Base-by-base conservation (phyloP, 352 stramenopile genomes). In the Globisporangium barbulae region DNA sequence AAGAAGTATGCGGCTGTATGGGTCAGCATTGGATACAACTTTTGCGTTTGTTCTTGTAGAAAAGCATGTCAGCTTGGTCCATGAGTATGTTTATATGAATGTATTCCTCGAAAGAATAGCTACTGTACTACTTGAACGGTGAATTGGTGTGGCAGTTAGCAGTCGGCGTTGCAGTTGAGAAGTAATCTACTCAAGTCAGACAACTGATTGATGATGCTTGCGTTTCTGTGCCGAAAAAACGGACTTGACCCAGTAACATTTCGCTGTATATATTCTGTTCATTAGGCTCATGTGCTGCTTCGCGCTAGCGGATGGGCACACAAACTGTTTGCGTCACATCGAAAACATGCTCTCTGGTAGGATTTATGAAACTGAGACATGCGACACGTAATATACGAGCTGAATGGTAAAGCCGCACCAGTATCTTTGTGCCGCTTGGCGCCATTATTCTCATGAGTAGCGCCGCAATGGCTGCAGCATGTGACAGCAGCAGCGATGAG, bases 401-500 rank as follows among this genome's bases (percentile, higher is more conserved):
- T 41, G 35, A 17, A 9, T 15, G 35, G 15, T 41, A 41, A 57
- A n/a, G 44, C 44, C 22, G 1, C 35, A 12, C 28, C 4, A 49
- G 31, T n/a, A 35, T 62, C 30, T 42, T 57, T 59, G 42, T 48
- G 42, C 5, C 42, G 42, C 19, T 48, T 48, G 13, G 19, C 12
- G 35, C 35, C 9, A 17, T 5, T 15, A 45, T 45, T 45, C 42
- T 53, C 10, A 44, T 42, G 5, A 21, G 25, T 30, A n/a, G 35
- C 33, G n/a, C n/a, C 33, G 48, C 45, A 5, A 50, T 53, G n/a
- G 13, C 33, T 41, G 1, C 35, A 33, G 5, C 54, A 65, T 37
- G 72, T 67, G 70, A 53, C 5, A 42, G 54, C 7, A 60, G 45
- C 7, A 41, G 54, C 13, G 55, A 67, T 39, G 45, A 25, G 58